Evolutionary conservation across 2,329 filamentous ascomycete genomes (phyloP), one percentile per base, ranked within the genome.

Genomic region (Malbranchea zuffiana): DNA sequence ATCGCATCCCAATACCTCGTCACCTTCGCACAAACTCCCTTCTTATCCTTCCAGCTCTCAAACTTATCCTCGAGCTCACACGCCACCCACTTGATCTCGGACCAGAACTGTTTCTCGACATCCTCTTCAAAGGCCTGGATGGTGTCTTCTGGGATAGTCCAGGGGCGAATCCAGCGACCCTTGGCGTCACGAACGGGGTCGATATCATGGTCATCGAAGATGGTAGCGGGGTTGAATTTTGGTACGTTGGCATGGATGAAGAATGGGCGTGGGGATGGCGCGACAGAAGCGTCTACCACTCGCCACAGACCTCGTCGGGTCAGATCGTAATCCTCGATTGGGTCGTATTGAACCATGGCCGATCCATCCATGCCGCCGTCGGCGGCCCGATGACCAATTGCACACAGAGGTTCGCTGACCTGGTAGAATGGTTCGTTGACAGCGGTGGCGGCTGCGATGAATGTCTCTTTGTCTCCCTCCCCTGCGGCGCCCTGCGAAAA

Each of bases 391-490:
- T 59, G 51, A 39, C 55, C 55, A 28, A 59, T 51, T 24, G 56
- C 51, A 20, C 49, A 47, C 16, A 61, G 56, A 8, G 47, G 52
- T 38, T 59, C 51, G 20, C 51, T 53, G 30, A 68, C 65, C 21
- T 60, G 53, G 44, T 67, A 65, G 45, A 60, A 66, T 2, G 58
- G 46, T 4, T 60, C 52, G 3, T 51, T 47, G 1, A 66, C 48
- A 7, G 53, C 61, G 3, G 59, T 43, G 6, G 67, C 64, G 5
- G 66, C 66, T 4, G 61, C 54, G 11, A 66, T 47, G 44, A 70
- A 69, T 0, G 66, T 69, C 45, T 70, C 67, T 46, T 70, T 70
- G 50, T 70, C 67, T 11, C 67, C 67, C 48, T 69, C 57, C 7
- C 67, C 67, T 0, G 61, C 53, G 5, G 60, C 65, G 21, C 66